Base-by-base conservation (phyloP, 2,329 filamentous ascomycete genomes). In the Cladobotryum protrusum region DNA sequence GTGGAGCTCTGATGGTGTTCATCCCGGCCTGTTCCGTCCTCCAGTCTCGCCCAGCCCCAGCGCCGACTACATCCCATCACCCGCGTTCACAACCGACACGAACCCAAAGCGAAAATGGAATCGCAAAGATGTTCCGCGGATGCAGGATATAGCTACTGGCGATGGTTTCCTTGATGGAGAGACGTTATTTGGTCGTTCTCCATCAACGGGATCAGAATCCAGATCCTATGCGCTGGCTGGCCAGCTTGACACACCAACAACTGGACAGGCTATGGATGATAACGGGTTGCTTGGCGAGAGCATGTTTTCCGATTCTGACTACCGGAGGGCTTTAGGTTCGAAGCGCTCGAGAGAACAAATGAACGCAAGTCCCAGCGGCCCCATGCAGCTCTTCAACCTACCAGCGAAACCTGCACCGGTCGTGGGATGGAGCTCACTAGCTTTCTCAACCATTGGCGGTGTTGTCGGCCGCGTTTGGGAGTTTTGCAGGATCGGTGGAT, bases 381-480 rank as follows among this genome's bases (percentile, higher is more conserved):
- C 63, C 8, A 67, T 61, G 15, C 60, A 63, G 15, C 62, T 70
- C 2, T 66, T 69, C 54, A 57, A 56, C 34, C 54, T 63, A 62
- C 67, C 52, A 8, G 18, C 5, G 7, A 58, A 65, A 14, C 61
- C 66, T 6, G 54, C 56, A 2, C 65, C 59, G 3, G 58, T 59
- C 0, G 66, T 67, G 13, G 70, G 74, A 35, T 86, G 82, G 83
- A 76, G 78, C 29, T 71, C 72, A 15, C 67, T 79, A 44, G 78
- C 86, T 5, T 71, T 88, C 32, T 78, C 71, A 37, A 75, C 86
- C 0, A 75, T 88, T 7, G 82, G 82, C 1, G 81, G 76, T 24
- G 80, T 87, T 3, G 81, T 87, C 1, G 87, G 88, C 15, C 92
- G 85, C 61, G 82, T 95, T 0, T 90, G 89, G 79, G 81, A 90